Conservation (phyloP, 441 rosid genomes). For the Mallotus repandus region DNA sequence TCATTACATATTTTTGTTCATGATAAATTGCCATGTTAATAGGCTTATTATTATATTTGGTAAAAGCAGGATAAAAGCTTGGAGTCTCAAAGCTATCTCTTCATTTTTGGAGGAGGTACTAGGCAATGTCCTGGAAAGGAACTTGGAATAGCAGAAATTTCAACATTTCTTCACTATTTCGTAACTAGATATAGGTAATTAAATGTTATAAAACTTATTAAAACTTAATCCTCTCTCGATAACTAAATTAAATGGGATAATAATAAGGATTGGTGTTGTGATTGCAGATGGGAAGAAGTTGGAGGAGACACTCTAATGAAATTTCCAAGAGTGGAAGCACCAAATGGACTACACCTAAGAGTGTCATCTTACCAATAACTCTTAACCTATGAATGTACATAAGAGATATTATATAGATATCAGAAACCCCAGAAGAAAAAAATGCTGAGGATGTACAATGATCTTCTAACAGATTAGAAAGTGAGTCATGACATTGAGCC, state of each 20-base stretch:
- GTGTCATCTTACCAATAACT: constrained; percentile 44
- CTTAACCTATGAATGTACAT: constrained; percentile 21
- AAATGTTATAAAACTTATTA: not conserved
- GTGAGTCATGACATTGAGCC: constrained; percentile 19
- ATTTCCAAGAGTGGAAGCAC: constrained; percentile 95
- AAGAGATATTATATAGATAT: constrained; percentile 16
- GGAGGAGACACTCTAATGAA: constrained; percentile 75
- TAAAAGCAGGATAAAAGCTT: constrained; percentile 52
- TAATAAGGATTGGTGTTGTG: not conserved
- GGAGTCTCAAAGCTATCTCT: constrained; percentile 54
- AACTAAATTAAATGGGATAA: not conserved
- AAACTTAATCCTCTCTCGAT: not conserved
- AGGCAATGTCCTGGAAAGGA: constrained; percentile 92
- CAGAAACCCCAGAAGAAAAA: not conserved
- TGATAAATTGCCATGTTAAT: too few relatives aligned
- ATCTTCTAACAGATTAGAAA: constrained; percentile 34
- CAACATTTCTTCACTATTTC: constrained; percentile 81
- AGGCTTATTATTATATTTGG: not conserved
- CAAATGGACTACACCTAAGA: constrained; percentile 70
- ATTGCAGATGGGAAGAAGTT: constrained; percentile 84
- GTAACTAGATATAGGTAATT: constrained; percentile 70
- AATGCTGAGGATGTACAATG: constrained; percentile 24
- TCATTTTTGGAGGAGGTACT: constrained; percentile 80
- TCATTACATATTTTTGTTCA: not conserved
- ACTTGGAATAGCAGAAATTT: constrained; percentile 76